These are phyloP conservation scores for Hyphopichia wangnamkhiaoensis DNA, from an alignment of 1,139 yeast genomes.

Conservation along the genomic window DNA sequence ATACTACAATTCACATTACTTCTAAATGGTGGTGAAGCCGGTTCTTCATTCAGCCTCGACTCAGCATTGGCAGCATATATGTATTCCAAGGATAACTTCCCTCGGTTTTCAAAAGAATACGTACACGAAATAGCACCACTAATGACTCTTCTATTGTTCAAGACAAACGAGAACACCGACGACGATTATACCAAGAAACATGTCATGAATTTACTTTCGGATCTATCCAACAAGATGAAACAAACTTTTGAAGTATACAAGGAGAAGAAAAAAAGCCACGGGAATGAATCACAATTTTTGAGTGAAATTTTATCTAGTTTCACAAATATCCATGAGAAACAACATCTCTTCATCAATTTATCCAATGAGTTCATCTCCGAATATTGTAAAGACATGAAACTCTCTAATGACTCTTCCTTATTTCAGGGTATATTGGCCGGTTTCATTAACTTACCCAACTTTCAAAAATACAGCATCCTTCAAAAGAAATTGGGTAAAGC, in stretches of 20 bases:
- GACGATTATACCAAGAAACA: constrained; percentile 20
- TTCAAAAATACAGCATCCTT: constrained; percentile 62
- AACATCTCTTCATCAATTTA: constrained; percentile 33
- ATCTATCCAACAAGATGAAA: constrained; percentile 27
- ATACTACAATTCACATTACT: constrained; percentile 54
- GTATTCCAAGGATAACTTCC: constrained; percentile 57
- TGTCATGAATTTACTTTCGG: constrained; percentile 20
- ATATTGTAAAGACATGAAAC: constrained; percentile 62
- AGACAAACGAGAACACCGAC: constrained; percentile 14
- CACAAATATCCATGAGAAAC: constrained; percentile 36
- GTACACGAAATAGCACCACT: constrained; percentile 53
- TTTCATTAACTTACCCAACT: constrained; percentile 67
- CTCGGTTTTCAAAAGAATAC: constrained; percentile 41
- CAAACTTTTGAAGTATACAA: constrained; percentile 23
- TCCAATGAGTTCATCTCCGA: constrained; percentile 62
- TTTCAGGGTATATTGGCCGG: constrained; percentile 71
- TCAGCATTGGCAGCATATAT: constrained; percentile 47
- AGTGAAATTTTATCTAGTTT: constrained; percentile 39
- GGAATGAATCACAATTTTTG: constrained; percentile 38
- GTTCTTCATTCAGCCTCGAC: constrained; percentile 17
- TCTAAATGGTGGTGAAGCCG: constrained; percentile 26
- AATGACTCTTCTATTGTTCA: constrained; percentile 49
- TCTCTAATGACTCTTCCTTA: constrained; percentile 72
- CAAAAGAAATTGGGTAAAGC: constrained; percentile 31
- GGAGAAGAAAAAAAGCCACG: constrained; percentile 15